Base-by-base conservation (phyloP, 768 basidiomycete species). In the Inosperma sp. region DNA sequence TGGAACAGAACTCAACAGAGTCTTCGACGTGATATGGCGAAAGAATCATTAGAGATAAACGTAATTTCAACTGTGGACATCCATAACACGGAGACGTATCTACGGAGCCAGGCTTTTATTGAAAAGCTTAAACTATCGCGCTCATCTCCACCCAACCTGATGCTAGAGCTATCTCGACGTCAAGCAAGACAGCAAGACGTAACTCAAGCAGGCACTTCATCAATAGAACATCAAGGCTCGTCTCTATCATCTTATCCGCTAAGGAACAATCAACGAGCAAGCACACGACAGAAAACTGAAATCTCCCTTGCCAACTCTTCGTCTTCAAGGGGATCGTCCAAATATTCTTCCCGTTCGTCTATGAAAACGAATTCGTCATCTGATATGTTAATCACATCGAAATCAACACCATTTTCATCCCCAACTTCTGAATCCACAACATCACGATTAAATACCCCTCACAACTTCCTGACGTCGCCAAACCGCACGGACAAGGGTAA, bases 101-200 rank as follows among this genome's bases (percentile, higher is more conserved):
- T 76, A 2, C 70, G 70, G 23, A 61, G 61, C 3, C 76, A 80
- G 54, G 79, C 72, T 1, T 75, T 69, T 45, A 61, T 71, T 0
- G 77, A 80, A 44, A 81, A 81, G 54, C 58, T 69, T 9, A 59
- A 58, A 12, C 37, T 22, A n/a, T 19, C 31, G 30, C 17, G 41
- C 50, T 42, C 34, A 35, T 22, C 54, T 19, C 40, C 47, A 23
- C 19, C 57, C 7, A 51, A 59, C 29, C 50, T 52, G 23, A 51
- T 63, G 14, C 42, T 52, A 8, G 55, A 62, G 31, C 62, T 65
- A 58, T 50, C 26, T 0, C 52, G 54, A n/a, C 36, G 63, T 10
- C 43, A 60, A 34, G 53, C 40, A 14, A 59, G 59, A 37, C 60
- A 59, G 9, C 50, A 61, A 50, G 54, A 30, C n/a, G 6, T 19